Evolutionary conservation across 164 flowering plant species (phyloP).

Genomic region (Chimonanthus salicifolius): DNA sequence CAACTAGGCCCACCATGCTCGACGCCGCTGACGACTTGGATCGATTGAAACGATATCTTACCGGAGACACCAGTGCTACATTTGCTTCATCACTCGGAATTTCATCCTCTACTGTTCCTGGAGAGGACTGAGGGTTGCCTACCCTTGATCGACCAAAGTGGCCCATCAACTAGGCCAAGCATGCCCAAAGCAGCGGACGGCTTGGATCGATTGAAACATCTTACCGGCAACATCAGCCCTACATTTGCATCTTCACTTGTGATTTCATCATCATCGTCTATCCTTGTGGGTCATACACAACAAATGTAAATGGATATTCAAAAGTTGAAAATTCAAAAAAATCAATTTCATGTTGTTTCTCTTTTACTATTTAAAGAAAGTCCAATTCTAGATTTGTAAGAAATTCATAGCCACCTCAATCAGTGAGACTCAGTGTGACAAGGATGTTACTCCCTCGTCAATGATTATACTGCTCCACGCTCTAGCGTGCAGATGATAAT

Average conservation of each 20-base stretch:
- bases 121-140: slow-evolving; percentile 1
- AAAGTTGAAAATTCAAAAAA: too few species aligned
- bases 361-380: too few species aligned
- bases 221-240: slow-evolving; percentile 17
- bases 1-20: slow-evolving; percentile 28
- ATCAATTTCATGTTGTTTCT: too few species aligned
- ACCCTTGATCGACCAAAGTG: slow-evolving; percentile 4
- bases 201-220: slow-evolving; percentile 21
- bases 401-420: too few species aligned
- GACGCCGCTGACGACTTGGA: slow-evolving; percentile 33
- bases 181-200: slow-evolving; percentile 25
- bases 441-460: too few species aligned
- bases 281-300: neutral
- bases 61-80: slow-evolving; percentile 24
- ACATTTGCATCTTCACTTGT: slow-evolving; percentile 18
- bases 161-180: too few species aligned
- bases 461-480: too few species aligned
- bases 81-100: slow-evolving; percentile 25
- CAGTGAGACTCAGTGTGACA: too few species aligned
- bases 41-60: slow-evolving; percentile 25
- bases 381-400: too few species aligned
- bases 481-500: too few species aligned
- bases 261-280: slow-evolving; percentile 11
- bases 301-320: too few species aligned
- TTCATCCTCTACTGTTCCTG: slow-evolving; percentile 16